These are phyloP conservation scores for Cnidoscolus chayamansa DNA, from an alignment of 441 rosid species.

Conservation along the genomic window DNA sequence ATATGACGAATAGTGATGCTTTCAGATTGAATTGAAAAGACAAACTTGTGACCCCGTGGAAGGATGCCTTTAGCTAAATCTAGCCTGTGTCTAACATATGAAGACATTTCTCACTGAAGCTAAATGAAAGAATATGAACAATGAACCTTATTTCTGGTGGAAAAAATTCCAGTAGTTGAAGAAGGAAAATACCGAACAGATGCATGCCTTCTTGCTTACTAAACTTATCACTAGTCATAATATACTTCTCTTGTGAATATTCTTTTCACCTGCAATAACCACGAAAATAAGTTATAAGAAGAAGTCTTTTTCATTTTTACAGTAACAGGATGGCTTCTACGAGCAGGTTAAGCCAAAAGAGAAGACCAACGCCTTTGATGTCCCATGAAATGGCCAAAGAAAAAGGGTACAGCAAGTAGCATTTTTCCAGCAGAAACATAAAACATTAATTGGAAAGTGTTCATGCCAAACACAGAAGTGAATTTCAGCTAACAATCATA, in stretches of 20 bases:
- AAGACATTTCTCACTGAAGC: slow-evolving; percentile 13
- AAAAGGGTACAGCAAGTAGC: neutral
- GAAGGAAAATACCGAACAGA: neutral
- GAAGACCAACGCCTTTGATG: neutral
- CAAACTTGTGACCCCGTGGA: slow-evolving; percentile 4
- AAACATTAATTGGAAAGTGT: neutral
- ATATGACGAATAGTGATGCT: slow-evolving; percentile 17
- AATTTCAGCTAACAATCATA: neutral
- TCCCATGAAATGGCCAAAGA: slow-evolving; percentile 1
- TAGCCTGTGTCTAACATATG: slow-evolving; percentile 3
- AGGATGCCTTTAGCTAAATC: slow-evolving; percentile 16
- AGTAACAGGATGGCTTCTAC: neutral
- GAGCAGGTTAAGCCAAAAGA: neutral
- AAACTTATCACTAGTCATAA: slow-evolving; percentile 39
- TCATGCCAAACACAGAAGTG: neutral
- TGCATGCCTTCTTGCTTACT: slow-evolving; percentile 10
- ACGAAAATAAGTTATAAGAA: slow-evolving; percentile 10
- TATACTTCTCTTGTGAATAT: slow-evolving; percentile 54
- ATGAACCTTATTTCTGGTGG: slow-evolving; percentile 17
- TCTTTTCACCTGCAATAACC: slow-evolving; percentile 62
- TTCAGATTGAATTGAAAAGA: slow-evolving; percentile 11
- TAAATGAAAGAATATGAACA: slow-evolving; percentile 16
- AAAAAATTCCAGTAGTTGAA: slow-evolving; percentile 8
- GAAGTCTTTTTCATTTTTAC: slow-evolving; percentile 11
- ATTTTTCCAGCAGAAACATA: neutral